Base-by-base conservation (phyloP, 768 basidiomycete species). In the Russula ochroleuca region DNA sequence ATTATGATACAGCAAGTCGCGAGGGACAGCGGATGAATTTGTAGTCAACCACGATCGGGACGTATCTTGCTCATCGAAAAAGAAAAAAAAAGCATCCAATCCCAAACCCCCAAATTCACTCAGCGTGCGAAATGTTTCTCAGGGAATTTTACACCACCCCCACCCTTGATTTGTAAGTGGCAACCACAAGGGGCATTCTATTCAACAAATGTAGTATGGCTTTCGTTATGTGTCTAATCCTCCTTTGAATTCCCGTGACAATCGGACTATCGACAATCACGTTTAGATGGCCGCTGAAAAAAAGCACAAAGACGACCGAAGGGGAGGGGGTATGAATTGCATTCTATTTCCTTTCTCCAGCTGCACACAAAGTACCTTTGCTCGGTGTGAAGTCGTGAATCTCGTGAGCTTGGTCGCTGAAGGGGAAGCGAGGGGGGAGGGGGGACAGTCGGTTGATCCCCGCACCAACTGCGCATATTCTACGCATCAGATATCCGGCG, bases 401-500 rank as follows among this genome's bases (percentile, higher is more conserved):
- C 40, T 45, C 31, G 35, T 31, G 28, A 41, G 19, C n/a, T 10
- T 15, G 51, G 21, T 53, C 6, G 33, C 33, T n/a, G 25, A 19
- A 47, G 35, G 57, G 40, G 2, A 47, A 1, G 11, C 45, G n/a
- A 21, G 19, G 43, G n/a, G n/a, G 41, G n/a, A n/a, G 9, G 48
- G 37, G 21, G 47, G 21, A 10, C 9, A 47, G 21, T 47, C 49
- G 8, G 38, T 41, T 5, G 15, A 25, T 19, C 33, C 37, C n/a
- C 19, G 21, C 9, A 31, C 47, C 53, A 17, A 55, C 13, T 45
- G 14, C 40, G n/a, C 62, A n/a, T 37, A 25, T 35, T 35, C 54
- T 65, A 65, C 23, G 38, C 64, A 25, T 55, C 54, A 37, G 64
- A 57, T 37, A 35, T 49, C n/a, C 53, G 56, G 17, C 49, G 48